phyloP scores from a whole-genome alignment of 441 rosid genomes.

The Jatropha multifida region DNA sequence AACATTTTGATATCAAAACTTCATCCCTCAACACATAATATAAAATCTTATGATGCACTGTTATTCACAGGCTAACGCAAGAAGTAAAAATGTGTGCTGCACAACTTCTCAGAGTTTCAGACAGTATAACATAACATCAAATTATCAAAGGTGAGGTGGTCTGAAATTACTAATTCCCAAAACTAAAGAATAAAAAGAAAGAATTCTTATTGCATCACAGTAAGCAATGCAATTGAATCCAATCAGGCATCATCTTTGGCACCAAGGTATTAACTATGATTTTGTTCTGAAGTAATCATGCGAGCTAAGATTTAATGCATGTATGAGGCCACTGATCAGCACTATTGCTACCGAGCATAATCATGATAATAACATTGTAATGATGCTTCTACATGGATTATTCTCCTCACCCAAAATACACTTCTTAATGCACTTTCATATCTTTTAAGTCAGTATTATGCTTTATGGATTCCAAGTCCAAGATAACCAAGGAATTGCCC shows the following conservation, averaged over 20 bases:
- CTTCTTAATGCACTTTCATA: neutral
- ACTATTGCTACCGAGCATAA: neutral
- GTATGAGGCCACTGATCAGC: too few species aligned
- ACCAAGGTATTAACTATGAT: neutral
- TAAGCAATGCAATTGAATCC: neutral
- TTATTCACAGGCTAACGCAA: neutral
- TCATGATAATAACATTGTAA: neutral
- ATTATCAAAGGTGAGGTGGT: neutral
- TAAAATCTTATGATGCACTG: neutral
- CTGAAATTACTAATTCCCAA: neutral
- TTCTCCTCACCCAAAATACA: neutral
- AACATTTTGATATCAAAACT: constrained; percentile 25
- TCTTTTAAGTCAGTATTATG: neutral
- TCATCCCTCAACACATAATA: neutral
- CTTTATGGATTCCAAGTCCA: neutral
- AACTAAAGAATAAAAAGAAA: neutral
- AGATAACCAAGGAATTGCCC: neutral
- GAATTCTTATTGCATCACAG: neutral
- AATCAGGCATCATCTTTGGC: neutral
- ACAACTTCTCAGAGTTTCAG: neutral
- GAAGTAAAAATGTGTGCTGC: neutral
- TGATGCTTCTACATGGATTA: neutral
- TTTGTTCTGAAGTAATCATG: neutral
- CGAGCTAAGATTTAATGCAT: neutral
- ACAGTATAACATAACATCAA: neutral